Percentiles rank a stretch among this genome's conserved stretches.
Conservation (phyloP, 441 rosid species). For the Pelargonium australe region DNA sequence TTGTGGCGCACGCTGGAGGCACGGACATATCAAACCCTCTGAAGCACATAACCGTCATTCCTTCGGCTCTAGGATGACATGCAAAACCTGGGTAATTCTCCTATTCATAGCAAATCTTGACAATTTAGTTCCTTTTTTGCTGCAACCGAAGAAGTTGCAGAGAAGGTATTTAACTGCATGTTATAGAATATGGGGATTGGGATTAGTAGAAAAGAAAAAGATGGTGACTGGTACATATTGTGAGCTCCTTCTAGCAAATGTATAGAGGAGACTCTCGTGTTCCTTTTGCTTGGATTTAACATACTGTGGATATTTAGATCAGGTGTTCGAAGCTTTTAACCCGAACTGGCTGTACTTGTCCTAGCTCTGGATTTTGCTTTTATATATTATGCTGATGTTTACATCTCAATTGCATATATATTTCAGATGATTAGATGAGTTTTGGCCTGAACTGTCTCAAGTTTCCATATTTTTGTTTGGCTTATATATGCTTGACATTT, state of each 20-base stretch:
- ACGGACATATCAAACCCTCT: conserved; percentile 34
- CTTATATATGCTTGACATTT: no score
- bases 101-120: neutral
- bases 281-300: no score
- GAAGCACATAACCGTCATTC: conserved; percentile 41
- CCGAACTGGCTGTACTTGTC: no score
- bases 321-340: no score
- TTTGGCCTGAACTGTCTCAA: no score
- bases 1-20: conserved; percentile 51
- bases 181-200: neutral
- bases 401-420: no score
- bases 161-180: neutral
- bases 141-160: neutral
- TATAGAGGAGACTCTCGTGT: neutral
- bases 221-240: neutral
- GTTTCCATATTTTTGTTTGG: no score
- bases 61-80: conserved; percentile 27
- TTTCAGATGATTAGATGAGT: no score
- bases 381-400: no score
- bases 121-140: neutral
- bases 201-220: neutral
- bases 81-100: neutral
- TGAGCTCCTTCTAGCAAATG: conserved; percentile 8
- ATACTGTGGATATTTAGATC: no score
- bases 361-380: no score